A percentile compares a stretch with the other conserved stretches of the same genome.
phyloP scores from a whole-genome alignment of 306 rosid species.

The Fragaria nilgerrensis region DNA sequence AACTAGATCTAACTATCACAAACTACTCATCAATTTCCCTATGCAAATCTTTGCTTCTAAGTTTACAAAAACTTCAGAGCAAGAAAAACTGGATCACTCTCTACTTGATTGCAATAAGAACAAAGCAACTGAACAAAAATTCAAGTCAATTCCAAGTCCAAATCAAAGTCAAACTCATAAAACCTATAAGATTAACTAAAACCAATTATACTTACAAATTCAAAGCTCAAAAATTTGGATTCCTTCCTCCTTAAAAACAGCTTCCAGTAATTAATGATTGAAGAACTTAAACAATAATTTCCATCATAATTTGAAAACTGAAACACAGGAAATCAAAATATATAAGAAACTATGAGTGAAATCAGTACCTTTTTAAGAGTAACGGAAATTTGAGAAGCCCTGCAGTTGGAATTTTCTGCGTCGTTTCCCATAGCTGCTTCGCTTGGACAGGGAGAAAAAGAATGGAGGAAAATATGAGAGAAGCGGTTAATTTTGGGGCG shows the following conservation, averaged over 20 bases:
- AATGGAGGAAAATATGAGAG: not conserved
- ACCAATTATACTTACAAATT: not conserved
- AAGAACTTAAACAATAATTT: not conserved
- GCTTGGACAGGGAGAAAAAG: not conserved
- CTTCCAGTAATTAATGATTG: not conserved
- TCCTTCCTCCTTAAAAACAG: not conserved
- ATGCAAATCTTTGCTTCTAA: not conserved
- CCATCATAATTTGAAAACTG: not conserved
- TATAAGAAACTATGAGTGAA: not conserved
- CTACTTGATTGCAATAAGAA: not conserved
- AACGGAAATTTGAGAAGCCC: not conserved
- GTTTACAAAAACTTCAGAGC: not conserved
- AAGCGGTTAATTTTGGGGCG: conserved; percentile 11
- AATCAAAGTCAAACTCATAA: conserved; percentile 4
- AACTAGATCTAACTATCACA: conserved; percentile 1
- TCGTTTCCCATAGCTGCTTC: not conserved
- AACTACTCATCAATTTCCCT: not conserved
- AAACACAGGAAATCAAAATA: not conserved
- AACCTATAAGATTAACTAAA: not conserved
- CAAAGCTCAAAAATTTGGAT: not conserved
- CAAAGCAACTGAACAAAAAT: not conserved
- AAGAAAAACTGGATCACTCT: not conserved
- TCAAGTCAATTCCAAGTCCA: conserved; percentile 2
- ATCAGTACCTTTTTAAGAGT: not conserved
- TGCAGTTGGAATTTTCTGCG: conserved; percentile 1